Evolutionary conservation across 177 flowering plant genomes (phyloP).

Genomic region (Vitis hybrid): DNA sequence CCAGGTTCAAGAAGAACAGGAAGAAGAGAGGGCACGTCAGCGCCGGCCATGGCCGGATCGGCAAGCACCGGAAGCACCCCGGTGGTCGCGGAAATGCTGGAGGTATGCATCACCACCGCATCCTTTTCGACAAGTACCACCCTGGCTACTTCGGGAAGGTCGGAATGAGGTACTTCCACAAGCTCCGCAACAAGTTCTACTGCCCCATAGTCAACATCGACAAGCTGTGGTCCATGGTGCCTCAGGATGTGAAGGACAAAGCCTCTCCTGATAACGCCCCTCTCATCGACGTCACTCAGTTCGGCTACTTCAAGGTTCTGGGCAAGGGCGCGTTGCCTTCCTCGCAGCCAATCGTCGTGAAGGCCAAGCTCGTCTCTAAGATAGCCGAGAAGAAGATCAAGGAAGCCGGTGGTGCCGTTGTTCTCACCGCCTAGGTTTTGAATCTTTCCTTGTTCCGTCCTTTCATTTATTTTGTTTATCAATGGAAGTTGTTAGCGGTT

Average conservation of each 20-base stretch:
- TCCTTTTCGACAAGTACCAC: slow-evolving; percentile 44
- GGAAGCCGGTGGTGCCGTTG: slow-evolving; percentile 26
- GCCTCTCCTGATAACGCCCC: slow-evolving; percentile 15
- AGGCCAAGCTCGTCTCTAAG: slow-evolving; percentile 24
- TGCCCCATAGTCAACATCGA: slow-evolving; percentile 24
- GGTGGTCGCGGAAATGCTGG: slow-evolving; percentile 45
- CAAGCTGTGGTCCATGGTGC: slow-evolving; percentile 21
- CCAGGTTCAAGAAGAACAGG: slow-evolving; percentile 38
- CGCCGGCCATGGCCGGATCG: slow-evolving; percentile 41
- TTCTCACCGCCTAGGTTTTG: slow-evolving; percentile 29
- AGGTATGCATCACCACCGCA: slow-evolving; percentile 44
- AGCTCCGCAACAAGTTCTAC: slow-evolving; percentile 25
- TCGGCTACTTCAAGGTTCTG: slow-evolving; percentile 20
- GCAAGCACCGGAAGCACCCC: slow-evolving; percentile 44
- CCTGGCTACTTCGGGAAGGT: slow-evolving; percentile 41
- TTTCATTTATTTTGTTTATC: background rate
- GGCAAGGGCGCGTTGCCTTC: slow-evolving; percentile 21
- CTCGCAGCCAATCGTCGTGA: slow-evolving; percentile 19
- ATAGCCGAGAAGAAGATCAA: slow-evolving; percentile 29
- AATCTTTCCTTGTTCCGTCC: background rate
- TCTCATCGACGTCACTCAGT: slow-evolving; percentile 19
- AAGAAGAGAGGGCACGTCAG: slow-evolving; percentile 45
- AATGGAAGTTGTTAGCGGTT: too few relatives aligned
- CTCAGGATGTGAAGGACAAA: slow-evolving; percentile 16
- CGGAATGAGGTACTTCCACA: slow-evolving; percentile 39